Base-by-base conservation (phyloP, 306 rosid genomes). In the Carpinus fangiana region DNA sequence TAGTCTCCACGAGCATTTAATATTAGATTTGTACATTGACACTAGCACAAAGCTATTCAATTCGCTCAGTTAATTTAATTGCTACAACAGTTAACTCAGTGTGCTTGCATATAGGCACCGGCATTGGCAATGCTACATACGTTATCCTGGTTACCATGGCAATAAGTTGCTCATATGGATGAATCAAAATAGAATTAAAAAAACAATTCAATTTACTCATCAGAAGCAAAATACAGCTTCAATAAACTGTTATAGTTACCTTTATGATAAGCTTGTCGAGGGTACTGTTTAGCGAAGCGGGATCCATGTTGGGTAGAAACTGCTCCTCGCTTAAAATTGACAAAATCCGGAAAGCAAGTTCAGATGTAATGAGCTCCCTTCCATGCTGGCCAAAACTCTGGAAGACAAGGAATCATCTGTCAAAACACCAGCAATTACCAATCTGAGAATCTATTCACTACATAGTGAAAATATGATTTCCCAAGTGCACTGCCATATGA, bases 381-480 rank as follows among this genome's bases (percentile, higher is more conserved):
- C 96, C 99, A 80, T 93, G 99, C 98, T 96, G 99, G 81, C 99
- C 99, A 85, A 96, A 96, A 96, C 99, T 96, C 99, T 96, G 99
- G 98, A 93, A 96, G 93, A 96, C 98, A 96, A 96, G 96, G 97
- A 96, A 96, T 91, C 93, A 91, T 96, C 99, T 96, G 99, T 96
- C 99, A 95, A 91, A 91, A 96, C 85, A 91, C 85, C 92, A 93
- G 91, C 84, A 87, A 90, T 91, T 88, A 88, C 92, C 89, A 90
- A 88, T 86, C 90, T 89, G 96, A 89, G 98, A 91, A 82, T 76
- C 89, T 87, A 86, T 76, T 79, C 87, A 72, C 91, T 90, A 84
- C 87, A 79, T 72, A 73, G 70, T 84, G 76, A 61, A 79, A 34
- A 70, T 81, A 56, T 55, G 52, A 18, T 62, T 76, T 75, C 75